These are phyloP conservation scores for Mycena latifolia DNA, from an alignment of 768 basidiomycete species.

Conservation along the genomic window DNA sequence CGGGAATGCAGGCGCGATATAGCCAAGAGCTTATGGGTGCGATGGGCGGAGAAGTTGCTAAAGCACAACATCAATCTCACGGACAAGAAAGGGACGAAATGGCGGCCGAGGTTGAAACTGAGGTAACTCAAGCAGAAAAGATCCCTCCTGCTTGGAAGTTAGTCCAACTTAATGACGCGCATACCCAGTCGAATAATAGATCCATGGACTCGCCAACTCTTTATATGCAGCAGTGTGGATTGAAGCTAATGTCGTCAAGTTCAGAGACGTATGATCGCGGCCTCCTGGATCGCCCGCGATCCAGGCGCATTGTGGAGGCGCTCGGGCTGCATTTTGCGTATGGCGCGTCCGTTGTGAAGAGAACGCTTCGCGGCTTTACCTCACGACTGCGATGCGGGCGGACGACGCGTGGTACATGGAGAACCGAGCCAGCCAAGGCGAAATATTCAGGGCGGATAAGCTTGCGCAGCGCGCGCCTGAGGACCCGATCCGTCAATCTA, in stretches of 20 bases:
- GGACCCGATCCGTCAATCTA: too few relatives aligned
- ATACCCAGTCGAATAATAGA: too few relatives aligned
- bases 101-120: constrained; percentile 22
- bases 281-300: background rate
- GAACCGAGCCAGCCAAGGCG: background rate
- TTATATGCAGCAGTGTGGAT: too few relatives aligned
- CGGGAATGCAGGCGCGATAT: constrained; percentile 9
- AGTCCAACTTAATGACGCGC: too few relatives aligned
- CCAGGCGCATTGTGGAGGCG: background rate
- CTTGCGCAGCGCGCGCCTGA: background rate
- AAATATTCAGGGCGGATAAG: background rate
- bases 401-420: background rate
- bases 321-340: background rate
- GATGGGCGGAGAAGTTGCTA: constrained; percentile 17
- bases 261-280: background rate
- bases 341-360: background rate
- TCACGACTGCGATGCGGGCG: background rate
- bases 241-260: too few relatives aligned
- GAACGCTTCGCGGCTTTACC: background rate
- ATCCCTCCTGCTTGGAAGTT: too few relatives aligned
- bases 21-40: constrained; percentile 31
- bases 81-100: constrained; percentile 29
- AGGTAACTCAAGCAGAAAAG: too few relatives aligned
- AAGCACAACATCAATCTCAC: constrained; percentile 14
- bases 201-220: too few relatives aligned